A percentile compares a stretch with the other conserved stretches of the same genome.
phyloP scores from a whole-genome alignment of 208 protist species.

The Trypanosoma mega region DNA sequence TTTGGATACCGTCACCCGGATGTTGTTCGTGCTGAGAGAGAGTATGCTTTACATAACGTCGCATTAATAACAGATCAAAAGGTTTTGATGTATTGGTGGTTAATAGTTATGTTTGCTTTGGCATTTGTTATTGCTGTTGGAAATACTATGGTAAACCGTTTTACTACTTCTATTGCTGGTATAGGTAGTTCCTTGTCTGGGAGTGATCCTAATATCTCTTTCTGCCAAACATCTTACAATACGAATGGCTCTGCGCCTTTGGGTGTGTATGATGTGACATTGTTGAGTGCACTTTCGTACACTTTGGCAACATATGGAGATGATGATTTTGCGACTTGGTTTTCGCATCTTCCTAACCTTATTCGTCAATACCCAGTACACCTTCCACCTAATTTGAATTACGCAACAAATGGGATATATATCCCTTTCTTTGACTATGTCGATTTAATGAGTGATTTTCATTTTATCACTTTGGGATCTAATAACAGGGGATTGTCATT shows the following conservation, averaged over 20 bases:
- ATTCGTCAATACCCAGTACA: constrained; percentile 50
- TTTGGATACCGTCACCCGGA: constrained; percentile 82
- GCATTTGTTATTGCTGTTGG: constrained; percentile 72
- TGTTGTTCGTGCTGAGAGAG: constrained; percentile 52
- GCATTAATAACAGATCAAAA: constrained; percentile 77
- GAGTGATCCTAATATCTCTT: background rate
- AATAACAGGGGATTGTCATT: constrained; percentile 76
- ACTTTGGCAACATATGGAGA: constrained; percentile 61
- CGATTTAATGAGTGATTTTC: constrained; percentile 62
- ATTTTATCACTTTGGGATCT: constrained; percentile 84
- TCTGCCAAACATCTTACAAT: constrained; percentile 70
- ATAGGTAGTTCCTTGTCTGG: constrained; percentile 24
- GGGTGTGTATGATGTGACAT: constrained; percentile 57
- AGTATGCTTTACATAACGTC: constrained; percentile 51
- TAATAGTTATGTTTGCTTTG: constrained; percentile 70
- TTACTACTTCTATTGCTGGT: constrained; percentile 38
- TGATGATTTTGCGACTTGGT: constrained; percentile 82
- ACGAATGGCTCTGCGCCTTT: constrained; percentile 45
- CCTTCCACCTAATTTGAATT: constrained; percentile 64
- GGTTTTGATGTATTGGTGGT: constrained; percentile 78
- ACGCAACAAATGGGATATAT: constrained; percentile 55
- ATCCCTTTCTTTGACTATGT: constrained; percentile 82
- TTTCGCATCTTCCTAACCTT: constrained; percentile 48
- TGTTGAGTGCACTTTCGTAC: constrained; percentile 76
- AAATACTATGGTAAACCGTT: constrained; percentile 61